phyloP scores from a whole-genome alignment of 345 rosid species.

The Brassica juncea region DNA sequence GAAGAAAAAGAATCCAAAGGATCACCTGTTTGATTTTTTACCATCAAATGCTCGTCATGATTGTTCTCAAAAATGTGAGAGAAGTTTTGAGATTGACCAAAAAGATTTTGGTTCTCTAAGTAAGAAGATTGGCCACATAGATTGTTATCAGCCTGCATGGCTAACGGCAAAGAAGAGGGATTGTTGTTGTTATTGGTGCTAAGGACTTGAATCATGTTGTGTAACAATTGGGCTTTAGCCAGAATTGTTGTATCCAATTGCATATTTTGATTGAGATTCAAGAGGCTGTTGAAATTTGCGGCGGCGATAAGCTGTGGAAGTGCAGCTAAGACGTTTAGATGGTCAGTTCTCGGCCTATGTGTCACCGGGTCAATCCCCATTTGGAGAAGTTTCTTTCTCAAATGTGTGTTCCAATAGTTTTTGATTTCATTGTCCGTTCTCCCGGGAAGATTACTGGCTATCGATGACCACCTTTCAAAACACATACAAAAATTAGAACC shows the following conservation, averaged over 20 bases:
- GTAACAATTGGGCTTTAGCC: constrained; percentile 59
- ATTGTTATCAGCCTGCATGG: constrained; percentile 39
- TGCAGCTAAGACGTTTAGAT: constrained; percentile 49
- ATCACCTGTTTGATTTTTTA: constrained; percentile 8
- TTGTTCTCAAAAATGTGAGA: constrained; percentile 38
- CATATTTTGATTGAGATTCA: constrained; percentile 44
- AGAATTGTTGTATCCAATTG: constrained; percentile 54
- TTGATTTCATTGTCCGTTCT: constrained; percentile 44
- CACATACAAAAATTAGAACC: not conserved
- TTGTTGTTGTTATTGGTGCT: constrained; percentile 19
- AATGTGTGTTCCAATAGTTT: constrained; percentile 46
- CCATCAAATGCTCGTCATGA: constrained; percentile 33
- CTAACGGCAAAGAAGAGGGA: constrained; percentile 21
- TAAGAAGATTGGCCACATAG: constrained; percentile 34
- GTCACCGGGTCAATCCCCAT: constrained; percentile 44
- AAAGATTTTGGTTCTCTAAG: constrained; percentile 32
- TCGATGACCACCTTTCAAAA: constrained; percentile 42
- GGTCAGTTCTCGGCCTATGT: constrained; percentile 46
- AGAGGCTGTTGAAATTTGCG: constrained; percentile 51
- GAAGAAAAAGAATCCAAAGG: constrained; percentile 37
- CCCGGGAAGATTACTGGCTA: constrained; percentile 42
- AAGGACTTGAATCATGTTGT: constrained; percentile 50
- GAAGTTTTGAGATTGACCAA: constrained; percentile 39
- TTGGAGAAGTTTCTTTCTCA: constrained; percentile 42
- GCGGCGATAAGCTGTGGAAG: constrained; percentile 60